Evolutionary conservation across 805 yeast species (phyloP).

Genomic region (Starmera quercuum): DNA sequence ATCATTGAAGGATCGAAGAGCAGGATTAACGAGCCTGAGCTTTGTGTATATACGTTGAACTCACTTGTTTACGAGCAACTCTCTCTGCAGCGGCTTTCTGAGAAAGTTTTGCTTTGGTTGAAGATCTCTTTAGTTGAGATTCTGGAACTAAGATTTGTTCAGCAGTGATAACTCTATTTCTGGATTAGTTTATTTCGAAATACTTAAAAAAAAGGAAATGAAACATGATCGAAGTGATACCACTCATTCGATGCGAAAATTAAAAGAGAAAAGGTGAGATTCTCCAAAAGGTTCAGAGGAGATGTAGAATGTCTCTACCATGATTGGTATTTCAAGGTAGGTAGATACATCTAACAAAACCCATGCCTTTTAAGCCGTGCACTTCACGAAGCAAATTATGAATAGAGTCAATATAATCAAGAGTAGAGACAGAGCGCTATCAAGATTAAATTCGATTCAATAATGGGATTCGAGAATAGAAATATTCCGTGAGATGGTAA

Average conservation of each 20-base stretch:
- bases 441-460: too few species aligned
- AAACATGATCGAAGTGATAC: constrained; percentile 20
- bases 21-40: constrained; percentile 1
- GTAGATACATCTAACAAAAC: constrained; percentile 11
- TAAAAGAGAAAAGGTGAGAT: not conserved
- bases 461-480: too few species aligned
- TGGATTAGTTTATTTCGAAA: not conserved
- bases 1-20: constrained; percentile 23
- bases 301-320: constrained; percentile 11
- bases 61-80: constrained; percentile 72
- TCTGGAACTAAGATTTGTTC: constrained; percentile 57
- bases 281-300: constrained; percentile 18
- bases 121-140: constrained; percentile 76
- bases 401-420: too few species aligned
- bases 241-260: constrained; percentile 20
- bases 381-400: too few species aligned
- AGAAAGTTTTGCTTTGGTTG: constrained; percentile 70
- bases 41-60: constrained; percentile 29
- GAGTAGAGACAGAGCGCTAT: too few species aligned
- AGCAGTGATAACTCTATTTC: constrained; percentile 23
- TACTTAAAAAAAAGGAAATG: constrained; percentile 2
- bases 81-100: constrained; percentile 76
- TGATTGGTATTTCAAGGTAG: constrained; percentile 10
- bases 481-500: too few species aligned
- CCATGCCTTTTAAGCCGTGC: too few species aligned